Evolutionary conservation across 208 protist genomes (phyloP).

Genomic region (Leishmania amazonensis): DNA sequence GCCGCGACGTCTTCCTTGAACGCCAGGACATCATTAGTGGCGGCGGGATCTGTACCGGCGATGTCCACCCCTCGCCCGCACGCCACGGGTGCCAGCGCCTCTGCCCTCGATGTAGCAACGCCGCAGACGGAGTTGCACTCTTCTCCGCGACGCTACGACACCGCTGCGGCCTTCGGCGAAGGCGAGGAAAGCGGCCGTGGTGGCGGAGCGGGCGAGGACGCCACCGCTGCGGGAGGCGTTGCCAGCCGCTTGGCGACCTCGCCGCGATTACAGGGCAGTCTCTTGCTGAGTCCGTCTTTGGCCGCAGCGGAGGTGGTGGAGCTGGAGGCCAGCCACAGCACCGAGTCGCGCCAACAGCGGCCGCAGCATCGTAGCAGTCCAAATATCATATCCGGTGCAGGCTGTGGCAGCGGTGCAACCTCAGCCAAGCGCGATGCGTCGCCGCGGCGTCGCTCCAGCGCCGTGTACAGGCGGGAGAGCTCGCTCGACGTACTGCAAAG

Average conservation of each 20-base stretch:
- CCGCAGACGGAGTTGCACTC: slow-evolving; percentile 19
- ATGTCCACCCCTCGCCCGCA: background rate
- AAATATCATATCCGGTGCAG: background rate
- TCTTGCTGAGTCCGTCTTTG: slow-evolving; percentile 31
- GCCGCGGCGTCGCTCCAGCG: slow-evolving; percentile 16
- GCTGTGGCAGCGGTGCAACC: background rate
- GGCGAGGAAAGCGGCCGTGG: background rate
- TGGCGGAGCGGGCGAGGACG: background rate
- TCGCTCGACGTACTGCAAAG: slow-evolving; percentile 23
- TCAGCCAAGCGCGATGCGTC: background rate
- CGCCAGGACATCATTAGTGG: background rate
- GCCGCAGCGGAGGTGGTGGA: slow-evolving; percentile 16
- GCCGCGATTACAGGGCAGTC: background rate
- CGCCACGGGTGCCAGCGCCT: slow-evolving; percentile 4
- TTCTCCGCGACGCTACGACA: slow-evolving; percentile 11
- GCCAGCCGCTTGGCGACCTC: slow-evolving; percentile 4
- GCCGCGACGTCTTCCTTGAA: background rate
- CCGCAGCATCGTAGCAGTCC: background rate
- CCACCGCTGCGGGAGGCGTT: background rate
- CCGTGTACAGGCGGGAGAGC: background rate
- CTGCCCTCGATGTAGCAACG: slow-evolving; percentile 7
- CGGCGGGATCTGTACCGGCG: background rate
- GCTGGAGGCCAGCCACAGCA: slow-evolving; percentile 15
- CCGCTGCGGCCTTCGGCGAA: background rate
- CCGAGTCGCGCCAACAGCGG: slow-evolving; percentile 1